Evolutionary conservation across 2,329 filamentous ascomycete species (phyloP).

Genomic region (Penicillium italicum): DNA sequence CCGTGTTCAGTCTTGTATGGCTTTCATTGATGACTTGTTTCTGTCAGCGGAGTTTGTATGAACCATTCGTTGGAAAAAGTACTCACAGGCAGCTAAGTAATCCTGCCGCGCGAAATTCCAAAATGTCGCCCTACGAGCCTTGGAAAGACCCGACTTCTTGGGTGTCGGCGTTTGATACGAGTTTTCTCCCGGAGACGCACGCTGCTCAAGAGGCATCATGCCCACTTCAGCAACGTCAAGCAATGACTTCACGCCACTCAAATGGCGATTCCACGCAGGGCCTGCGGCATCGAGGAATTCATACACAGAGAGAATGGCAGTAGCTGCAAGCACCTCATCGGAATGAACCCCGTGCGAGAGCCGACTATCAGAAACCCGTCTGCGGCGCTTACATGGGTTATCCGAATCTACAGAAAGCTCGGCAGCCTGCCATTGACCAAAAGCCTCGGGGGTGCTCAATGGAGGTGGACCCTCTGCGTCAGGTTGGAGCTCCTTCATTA

Average conservation of each 20-base stretch:
- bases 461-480: slow-evolving; percentile 34
- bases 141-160: slow-evolving; percentile 46
- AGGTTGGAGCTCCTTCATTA: slow-evolving; percentile 46
- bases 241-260: slow-evolving; percentile 63
- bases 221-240: slow-evolving; percentile 48
- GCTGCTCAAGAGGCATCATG: slow-evolving; percentile 40
- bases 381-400: slow-evolving; percentile 44
- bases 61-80: background rate
- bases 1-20: slow-evolving; percentile 59
- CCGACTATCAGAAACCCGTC: slow-evolving; percentile 44
- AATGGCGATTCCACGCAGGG: slow-evolving; percentile 60
- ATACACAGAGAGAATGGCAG: slow-evolving; percentile 64
- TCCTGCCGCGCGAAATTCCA: slow-evolving; percentile 67
- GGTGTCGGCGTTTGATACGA: slow-evolving; percentile 27
- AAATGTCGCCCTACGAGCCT: slow-evolving; percentile 58
- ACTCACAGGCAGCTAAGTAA: slow-evolving; percentile 59
- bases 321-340: slow-evolving; percentile 62
- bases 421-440: slow-evolving; percentile 36
- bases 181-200: slow-evolving; percentile 42
- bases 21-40: slow-evolving; percentile 53
- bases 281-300: slow-evolving; percentile 65
- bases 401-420: slow-evolving; percentile 36
- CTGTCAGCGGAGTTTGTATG: background rate
- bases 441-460: slow-evolving; percentile 34
- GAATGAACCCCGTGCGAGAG: slow-evolving; percentile 40